Conservation (phyloP, 805 yeast genomes). For the Cyberlindnera xishuangbannaensis region DNA sequence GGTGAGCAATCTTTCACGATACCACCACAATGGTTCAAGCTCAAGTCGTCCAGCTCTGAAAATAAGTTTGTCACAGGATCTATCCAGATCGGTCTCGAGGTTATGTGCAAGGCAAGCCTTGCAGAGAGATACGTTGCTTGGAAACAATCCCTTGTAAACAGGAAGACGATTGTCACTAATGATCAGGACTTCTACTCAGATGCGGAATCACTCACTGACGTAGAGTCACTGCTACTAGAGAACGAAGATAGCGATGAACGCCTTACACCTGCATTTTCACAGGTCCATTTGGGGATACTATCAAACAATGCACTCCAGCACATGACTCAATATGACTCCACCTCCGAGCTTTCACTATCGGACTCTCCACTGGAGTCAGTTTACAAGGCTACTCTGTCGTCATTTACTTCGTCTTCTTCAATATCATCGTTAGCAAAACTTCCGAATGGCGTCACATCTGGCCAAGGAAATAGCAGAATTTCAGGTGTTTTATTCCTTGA, state of each 20-base stretch:
- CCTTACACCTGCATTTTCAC: neutral
- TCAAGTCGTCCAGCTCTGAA: conserved; percentile 34
- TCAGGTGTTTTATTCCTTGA: conserved; percentile 75
- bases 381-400: neutral
- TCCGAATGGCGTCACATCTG: neutral
- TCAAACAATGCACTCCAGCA: neutral
- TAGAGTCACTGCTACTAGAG: conserved; percentile 19
- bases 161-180: conserved; percentile 10
- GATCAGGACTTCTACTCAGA: conserved; percentile 25
- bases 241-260: conserved; percentile 1
- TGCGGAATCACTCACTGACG: conserved; percentile 22
- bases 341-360: conserved; percentile 2
- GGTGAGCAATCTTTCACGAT: conserved; percentile 8
- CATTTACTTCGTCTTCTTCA: neutral
- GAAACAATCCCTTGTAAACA: conserved; percentile 8
- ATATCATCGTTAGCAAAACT: neutral
- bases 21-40: conserved; percentile 38
- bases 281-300: neutral
- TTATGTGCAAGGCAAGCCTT: conserved; percentile 22
- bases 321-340: neutral
- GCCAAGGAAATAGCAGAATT: neutral
- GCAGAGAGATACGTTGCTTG: conserved; percentile 19
- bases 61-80: conserved; percentile 45
- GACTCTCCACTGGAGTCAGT: conserved; percentile 1
- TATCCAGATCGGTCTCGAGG: conserved; percentile 36